Conservation (phyloP, 441 rosid genomes). For the Adansonia madagascariensis region DNA sequence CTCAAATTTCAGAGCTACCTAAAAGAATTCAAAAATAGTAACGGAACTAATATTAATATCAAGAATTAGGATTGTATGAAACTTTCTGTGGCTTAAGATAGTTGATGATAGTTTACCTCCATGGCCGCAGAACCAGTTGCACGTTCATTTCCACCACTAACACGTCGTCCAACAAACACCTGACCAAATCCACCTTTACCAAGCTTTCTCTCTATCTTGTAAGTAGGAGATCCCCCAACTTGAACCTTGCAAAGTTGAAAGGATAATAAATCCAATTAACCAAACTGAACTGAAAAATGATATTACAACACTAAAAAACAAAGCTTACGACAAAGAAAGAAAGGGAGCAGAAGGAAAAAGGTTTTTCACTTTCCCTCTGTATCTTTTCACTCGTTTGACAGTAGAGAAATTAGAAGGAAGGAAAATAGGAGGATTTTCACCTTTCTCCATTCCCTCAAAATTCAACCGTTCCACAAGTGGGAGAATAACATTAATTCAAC, state of each 20-base stretch:
- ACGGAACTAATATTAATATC: background rate
- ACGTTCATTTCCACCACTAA: constrained; percentile 75
- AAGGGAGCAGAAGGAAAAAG: background rate
- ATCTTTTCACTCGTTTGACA: background rate
- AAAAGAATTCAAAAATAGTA: constrained; percentile 19
- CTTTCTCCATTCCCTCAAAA: background rate
- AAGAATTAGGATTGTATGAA: background rate
- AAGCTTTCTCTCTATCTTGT: constrained; percentile 85
- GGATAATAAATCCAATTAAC: background rate
- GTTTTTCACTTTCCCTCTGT: background rate
- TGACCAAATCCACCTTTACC: constrained; percentile 99
- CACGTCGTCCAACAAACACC: constrained; percentile 96
- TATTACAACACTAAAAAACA: background rate
- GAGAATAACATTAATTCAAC: background rate
- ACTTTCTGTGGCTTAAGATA: background rate
- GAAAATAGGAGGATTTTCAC: background rate
- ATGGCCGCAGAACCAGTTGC: constrained; percentile 41
- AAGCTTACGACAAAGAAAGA: background rate
- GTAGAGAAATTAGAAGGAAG: background rate
- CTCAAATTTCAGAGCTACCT: constrained; percentile 99
- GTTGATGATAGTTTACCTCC: constrained; percentile 47
- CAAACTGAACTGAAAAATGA: background rate
- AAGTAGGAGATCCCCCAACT: constrained; percentile 93
- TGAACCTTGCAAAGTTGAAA: constrained; percentile 60
- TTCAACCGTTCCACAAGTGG: background rate